These are phyloP conservation scores for Glycine soja DNA, from an alignment of 306 rosid genomes.

Conservation along the genomic window DNA sequence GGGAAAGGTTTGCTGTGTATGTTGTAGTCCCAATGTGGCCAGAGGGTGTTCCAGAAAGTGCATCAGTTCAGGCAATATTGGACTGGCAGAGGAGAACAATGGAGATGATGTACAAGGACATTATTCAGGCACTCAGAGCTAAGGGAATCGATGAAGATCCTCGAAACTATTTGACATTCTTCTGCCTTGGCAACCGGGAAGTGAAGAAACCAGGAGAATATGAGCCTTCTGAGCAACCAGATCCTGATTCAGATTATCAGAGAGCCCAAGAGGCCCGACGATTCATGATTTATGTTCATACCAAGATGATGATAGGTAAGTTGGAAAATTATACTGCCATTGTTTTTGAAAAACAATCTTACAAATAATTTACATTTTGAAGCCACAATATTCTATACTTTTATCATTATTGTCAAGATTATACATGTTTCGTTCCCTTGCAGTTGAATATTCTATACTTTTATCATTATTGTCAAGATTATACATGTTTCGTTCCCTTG, in stretches of 20 bases:
- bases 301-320: constrained; percentile 84
- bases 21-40: constrained; percentile 85
- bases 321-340: constrained; percentile 17
- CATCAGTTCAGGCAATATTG: constrained; percentile 81
- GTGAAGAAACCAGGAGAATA: constrained; percentile 75
- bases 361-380: not conserved
- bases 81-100: constrained; percentile 82
- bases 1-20: constrained; percentile 72
- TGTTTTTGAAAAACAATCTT: constrained; percentile 8
- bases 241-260: constrained; percentile 62
- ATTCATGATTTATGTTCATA: constrained; percentile 80
- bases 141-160: constrained; percentile 73
- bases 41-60: constrained; percentile 77
- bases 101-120: constrained; percentile 80
- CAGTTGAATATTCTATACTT: constrained; percentile 57
- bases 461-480: not conserved
- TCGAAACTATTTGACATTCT: constrained; percentile 77
- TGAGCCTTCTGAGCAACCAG: constrained; percentile 67
- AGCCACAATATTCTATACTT: not conserved
- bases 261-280: constrained; percentile 74
- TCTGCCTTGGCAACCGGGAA: constrained; percentile 82
- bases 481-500: constrained; percentile 8
- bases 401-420: not conserved
- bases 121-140: constrained; percentile 63
- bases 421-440: constrained; percentile 8